These are phyloP conservation scores for Raffaelea arxii DNA, from an alignment of 2,329 filamentous ascomycete species.

Conservation along the genomic window DNA sequence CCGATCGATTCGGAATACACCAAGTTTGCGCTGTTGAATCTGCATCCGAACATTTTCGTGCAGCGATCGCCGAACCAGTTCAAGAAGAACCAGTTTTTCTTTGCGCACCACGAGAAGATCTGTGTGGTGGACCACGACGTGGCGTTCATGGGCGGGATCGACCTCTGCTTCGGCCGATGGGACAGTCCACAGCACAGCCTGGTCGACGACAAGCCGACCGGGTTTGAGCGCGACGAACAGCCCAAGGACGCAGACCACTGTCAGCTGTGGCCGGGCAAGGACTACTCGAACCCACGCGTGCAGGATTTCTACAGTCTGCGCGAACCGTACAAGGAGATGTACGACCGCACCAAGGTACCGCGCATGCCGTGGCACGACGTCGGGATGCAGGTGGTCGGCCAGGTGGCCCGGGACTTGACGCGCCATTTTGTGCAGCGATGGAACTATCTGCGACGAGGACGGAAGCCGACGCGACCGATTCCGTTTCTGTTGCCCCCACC, in stretches of 20 bases:
- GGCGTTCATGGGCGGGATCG: slow-evolving; percentile 90
- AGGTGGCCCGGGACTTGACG: slow-evolving; percentile 87
- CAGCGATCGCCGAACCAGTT: slow-evolving; percentile 96
- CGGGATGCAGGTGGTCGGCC: slow-evolving; percentile 93
- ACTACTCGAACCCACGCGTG: slow-evolving; percentile 93
- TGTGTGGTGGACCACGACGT: slow-evolving; percentile 93
- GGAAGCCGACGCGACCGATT: slow-evolving; percentile 86
- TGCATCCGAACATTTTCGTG: slow-evolving; percentile 94
- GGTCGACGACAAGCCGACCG: slow-evolving; percentile 87
- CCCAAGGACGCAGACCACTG: slow-evolving; percentile 90
- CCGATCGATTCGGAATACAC: slow-evolving; percentile 98
- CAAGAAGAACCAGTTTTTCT: slow-evolving; percentile 98
- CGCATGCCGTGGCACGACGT: slow-evolving; percentile 99
- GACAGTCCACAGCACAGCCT: slow-evolving; percentile 89
- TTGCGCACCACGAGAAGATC: slow-evolving; percentile 98
- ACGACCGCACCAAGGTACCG: slow-evolving; percentile 77
- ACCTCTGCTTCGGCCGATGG: slow-evolving; percentile 95
- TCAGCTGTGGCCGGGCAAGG: slow-evolving; percentile 93
- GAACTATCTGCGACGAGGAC: slow-evolving; percentile 91
- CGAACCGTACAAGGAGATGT: slow-evolving; percentile 98
- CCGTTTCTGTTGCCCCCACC: slow-evolving; percentile 90
- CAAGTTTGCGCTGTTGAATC: slow-evolving; percentile 87
- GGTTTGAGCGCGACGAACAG: slow-evolving; percentile 69
- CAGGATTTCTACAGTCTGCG: slow-evolving; percentile 91
- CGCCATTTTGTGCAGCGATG: slow-evolving; percentile 95